phyloP scores from a whole-genome alignment of 441 rosid genomes.

The Euphorbia celastroides region DNA sequence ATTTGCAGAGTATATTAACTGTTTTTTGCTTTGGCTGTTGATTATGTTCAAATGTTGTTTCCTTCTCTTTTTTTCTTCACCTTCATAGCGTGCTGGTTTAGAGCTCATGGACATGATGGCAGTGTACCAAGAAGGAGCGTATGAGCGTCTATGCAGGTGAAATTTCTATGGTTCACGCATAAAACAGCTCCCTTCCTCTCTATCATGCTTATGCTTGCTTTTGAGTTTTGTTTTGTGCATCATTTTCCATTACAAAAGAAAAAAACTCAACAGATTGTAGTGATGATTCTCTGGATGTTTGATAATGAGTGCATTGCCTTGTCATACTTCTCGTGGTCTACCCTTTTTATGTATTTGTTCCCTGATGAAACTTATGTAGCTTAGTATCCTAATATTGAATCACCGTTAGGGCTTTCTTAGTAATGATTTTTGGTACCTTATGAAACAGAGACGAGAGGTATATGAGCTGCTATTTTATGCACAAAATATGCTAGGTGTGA shows the following conservation, averaged over 20 bases:
- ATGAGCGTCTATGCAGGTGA: conserved; percentile 96
- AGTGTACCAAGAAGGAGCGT: conserved; percentile 96
- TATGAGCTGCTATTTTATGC: not conserved
- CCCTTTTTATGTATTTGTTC: not conserved
- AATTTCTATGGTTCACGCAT: not conserved
- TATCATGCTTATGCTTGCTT: not conserved
- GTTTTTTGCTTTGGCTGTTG: not conserved
- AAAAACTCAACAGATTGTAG: not conserved
- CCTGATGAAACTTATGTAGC: not conserved
- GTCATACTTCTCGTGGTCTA: not conserved
- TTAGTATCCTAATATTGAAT: not conserved
- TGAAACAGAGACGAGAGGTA: not conserved
- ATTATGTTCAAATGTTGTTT: not conserved
- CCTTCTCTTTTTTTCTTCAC: not conserved
- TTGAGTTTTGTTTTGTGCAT: not conserved
- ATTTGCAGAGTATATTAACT: not conserved
- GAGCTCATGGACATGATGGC: conserved; percentile 99
- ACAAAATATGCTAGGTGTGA: not conserved
- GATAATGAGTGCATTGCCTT: not conserved
- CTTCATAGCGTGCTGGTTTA: conserved; percentile 88
- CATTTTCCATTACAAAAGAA: not conserved
- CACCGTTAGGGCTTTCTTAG: not conserved
- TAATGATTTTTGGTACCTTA: not conserved
- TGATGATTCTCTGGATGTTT: not conserved
- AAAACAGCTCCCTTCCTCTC: not conserved